These are phyloP conservation scores for Gracilaria gracilis DNA, from an alignment of 23 red algal species.

Conservation along the genomic window DNA sequence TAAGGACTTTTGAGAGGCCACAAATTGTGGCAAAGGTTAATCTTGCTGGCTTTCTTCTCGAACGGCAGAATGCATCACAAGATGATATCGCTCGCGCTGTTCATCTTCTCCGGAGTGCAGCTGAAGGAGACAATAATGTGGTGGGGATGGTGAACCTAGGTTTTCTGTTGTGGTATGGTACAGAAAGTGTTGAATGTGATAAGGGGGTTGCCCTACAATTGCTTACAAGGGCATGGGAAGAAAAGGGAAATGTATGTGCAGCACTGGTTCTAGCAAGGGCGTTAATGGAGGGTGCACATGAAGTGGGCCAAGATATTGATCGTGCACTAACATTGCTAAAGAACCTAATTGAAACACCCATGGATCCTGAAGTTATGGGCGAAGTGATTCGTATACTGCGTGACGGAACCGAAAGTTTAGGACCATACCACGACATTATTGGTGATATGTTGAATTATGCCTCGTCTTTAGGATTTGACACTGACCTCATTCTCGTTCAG, in stretches of 20 bases:
- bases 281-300: conserved; percentile 27
- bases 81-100: not conserved
- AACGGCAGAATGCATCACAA: not conserved
- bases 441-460: not conserved
- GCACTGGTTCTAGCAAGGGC: conserved; percentile 9
- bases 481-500: not conserved
- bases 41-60: conserved; percentile 5
- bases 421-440: not conserved
- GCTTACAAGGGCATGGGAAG: conserved; percentile 12
- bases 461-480: not conserved
- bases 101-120: not conserved
- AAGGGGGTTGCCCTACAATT: not conserved
- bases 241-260: conserved; percentile 25
- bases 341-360: conserved; percentile 16
- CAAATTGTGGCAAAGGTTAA: not conserved
- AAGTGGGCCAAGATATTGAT: conserved; percentile 30
- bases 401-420: not conserved
- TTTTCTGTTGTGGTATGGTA: not conserved
- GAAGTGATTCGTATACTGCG: not conserved
- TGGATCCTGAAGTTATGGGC: not conserved
- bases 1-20: conserved; percentile 7
- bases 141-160: conserved; percentile 38
- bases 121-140: conserved; percentile 4
- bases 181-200: not conserved
- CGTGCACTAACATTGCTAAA: conserved; percentile 37